phyloP scores from a whole-genome alignment of 2,329 filamentous ascomycete genomes.

The Coniochaeta sp. region DNA sequence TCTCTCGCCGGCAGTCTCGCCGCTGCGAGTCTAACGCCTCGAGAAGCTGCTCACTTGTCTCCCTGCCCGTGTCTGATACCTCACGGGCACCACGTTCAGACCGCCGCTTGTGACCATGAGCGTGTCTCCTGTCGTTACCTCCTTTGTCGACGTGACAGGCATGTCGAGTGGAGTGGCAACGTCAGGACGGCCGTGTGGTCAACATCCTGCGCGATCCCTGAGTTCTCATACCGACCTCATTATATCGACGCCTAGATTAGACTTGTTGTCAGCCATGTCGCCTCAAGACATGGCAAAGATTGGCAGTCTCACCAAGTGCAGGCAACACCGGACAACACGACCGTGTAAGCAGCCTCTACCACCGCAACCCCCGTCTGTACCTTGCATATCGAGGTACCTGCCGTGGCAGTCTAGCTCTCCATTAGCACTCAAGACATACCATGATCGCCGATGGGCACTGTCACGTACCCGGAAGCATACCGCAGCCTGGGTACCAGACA shows the following conservation, averaged over 20 bases:
- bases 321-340: neutral
- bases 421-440: neutral
- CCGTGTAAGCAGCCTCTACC: neutral
- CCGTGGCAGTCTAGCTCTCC: neutral
- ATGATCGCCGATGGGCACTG: neutral
- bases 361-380: neutral
- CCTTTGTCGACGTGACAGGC: too few relatives aligned
- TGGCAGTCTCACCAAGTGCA: neutral
- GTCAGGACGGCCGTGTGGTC: too few relatives aligned
- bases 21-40: too few relatives aligned
- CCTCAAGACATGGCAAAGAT: neutral
- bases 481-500: neutral
- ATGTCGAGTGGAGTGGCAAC: too few relatives aligned
- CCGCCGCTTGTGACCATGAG: too few relatives aligned
- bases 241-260: neutral
- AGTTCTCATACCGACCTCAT: neutral
- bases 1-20: too few relatives aligned
- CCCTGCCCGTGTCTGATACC: too few relatives aligned
- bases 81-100: too few relatives aligned
- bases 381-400: neutral
- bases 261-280: neutral
- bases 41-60: too few relatives aligned
- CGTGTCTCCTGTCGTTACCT: too few relatives aligned
- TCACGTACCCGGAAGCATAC: neutral
- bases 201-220: too few relatives aligned